Percentiles rank a stretch among this genome's conserved stretches.
phyloP scores from a whole-genome alignment of 148 eudicot species.

The Tetragonia tetragonoides region DNA sequence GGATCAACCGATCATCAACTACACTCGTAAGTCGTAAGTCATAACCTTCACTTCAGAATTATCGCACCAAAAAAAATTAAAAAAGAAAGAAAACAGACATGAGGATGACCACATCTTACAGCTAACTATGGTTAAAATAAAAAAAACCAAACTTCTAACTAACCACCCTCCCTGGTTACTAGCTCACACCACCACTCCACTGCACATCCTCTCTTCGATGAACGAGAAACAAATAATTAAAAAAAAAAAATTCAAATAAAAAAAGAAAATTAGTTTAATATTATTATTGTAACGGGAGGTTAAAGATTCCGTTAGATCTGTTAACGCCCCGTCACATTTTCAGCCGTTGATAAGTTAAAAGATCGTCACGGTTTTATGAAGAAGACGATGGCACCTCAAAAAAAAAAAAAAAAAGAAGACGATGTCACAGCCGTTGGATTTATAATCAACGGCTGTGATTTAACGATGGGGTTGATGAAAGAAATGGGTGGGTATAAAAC shows the following conservation, averaged over 20 bases:
- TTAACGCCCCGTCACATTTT: background rate
- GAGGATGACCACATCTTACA: background rate
- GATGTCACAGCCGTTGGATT: constrained; percentile 29
- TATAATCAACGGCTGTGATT: constrained; percentile 25
- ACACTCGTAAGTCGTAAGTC: too few species aligned
- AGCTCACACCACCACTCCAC: background rate
- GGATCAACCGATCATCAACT: too few species aligned
- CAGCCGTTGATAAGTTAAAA: background rate
- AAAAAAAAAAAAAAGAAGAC: too few species aligned
- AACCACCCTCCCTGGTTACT: background rate
- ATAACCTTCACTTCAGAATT: too few species aligned
- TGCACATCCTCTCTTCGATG: background rate
- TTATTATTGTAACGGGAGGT: background rate
- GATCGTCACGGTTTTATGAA: constrained; percentile 24
- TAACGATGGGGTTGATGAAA: constrained; percentile 9
- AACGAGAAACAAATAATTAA: constrained; percentile 6
- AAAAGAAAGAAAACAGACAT: too few species aligned
- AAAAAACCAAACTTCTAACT: background rate
- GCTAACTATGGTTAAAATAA: background rate
- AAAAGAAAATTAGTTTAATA: background rate
- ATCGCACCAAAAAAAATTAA: background rate
- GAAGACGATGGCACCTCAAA: constrained; percentile 6
- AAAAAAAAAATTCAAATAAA: background rate
- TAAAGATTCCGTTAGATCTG: constrained; percentile 39
- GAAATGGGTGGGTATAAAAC: constrained; percentile 54